phyloP scores from a whole-genome alignment of 352 stramenopile species.

The Phytopythium mirpurense region DNA sequence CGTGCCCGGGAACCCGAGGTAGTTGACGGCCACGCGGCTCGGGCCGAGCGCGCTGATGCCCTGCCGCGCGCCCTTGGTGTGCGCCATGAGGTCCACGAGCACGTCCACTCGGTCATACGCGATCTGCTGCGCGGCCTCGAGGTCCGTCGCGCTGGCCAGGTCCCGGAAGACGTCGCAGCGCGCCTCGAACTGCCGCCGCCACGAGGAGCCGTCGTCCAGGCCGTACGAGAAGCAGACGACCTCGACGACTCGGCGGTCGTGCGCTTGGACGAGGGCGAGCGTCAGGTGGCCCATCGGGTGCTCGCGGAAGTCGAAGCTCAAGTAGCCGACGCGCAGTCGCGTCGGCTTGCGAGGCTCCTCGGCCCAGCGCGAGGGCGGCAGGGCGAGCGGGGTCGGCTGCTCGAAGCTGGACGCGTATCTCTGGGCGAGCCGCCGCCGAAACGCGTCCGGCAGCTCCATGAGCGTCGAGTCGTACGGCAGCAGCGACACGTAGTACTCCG shows the following conservation, averaged over 20 bases:
- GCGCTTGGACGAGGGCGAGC: conserved; percentile 72
- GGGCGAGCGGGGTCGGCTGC: conserved; percentile 29
- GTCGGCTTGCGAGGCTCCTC: background rate
- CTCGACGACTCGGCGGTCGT: conserved; percentile 43
- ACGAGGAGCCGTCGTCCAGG: conserved; percentile 57
- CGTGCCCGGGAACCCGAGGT: conserved; percentile 90
- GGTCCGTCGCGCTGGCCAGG: conserved; percentile 34
- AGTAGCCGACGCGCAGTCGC: conserved; percentile 73
- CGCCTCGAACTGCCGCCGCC: conserved; percentile 47
- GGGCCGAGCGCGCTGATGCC: conserved; percentile 57
- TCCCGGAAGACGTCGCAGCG: conserved; percentile 64
- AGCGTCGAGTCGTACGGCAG: conserved; percentile 75
- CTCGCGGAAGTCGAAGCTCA: conserved; percentile 90
- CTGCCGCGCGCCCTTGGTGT: conserved; percentile 79
- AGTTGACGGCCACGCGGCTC: conserved; percentile 77
- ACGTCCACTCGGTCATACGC: conserved; percentile 65
- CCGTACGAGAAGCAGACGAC: conserved; percentile 83
- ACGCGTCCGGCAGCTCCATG: conserved; percentile 37
- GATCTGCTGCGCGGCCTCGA: conserved; percentile 52
- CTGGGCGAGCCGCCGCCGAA: conserved; percentile 42
- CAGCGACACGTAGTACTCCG: conserved; percentile 18
- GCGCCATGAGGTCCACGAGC: conserved; percentile 89
- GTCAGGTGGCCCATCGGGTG: conserved; percentile 92
- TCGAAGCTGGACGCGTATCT: conserved; percentile 20
- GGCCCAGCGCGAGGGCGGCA: conserved; percentile 18